Conservation (phyloP, 169 alveolate species). For the Cryptosporidium bovis region DNA sequence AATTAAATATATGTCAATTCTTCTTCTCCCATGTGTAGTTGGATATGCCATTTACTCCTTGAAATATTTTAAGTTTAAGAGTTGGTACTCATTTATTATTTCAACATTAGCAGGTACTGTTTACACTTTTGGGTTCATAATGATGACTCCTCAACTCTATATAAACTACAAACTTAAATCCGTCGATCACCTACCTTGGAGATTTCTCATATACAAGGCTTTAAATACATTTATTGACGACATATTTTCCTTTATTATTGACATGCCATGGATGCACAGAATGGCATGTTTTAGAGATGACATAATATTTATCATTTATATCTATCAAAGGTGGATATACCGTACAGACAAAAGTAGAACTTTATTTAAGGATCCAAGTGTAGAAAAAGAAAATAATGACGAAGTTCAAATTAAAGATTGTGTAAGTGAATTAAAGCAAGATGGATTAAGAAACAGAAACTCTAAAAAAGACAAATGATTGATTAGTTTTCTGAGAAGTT, state of each 20-base stretch:
- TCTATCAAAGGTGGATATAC: constrained; percentile 95
- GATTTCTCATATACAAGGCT: constrained; percentile 94
- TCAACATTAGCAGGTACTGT: constrained; percentile 93
- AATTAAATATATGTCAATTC: constrained; percentile 89
- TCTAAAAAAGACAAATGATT: neutral
- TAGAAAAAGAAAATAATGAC: neutral
- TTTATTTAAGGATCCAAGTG: neutral
- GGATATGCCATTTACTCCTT: constrained; percentile 93
- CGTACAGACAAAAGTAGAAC: constrained; percentile 81
- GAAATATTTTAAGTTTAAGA: constrained; percentile 88
- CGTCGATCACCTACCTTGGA: constrained; percentile 99
- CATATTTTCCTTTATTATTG: constrained; percentile 96
- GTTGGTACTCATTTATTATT: constrained; percentile 95
- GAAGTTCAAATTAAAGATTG: neutral
- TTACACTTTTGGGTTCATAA: constrained; percentile 92
- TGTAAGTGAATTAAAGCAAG: neutral
- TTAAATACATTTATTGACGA: constrained; percentile 98
- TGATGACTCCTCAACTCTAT: constrained; percentile 98
- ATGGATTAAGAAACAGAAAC: neutral
- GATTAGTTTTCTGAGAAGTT: neutral
- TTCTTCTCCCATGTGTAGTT: constrained; percentile 86
- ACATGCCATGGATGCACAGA: constrained; percentile 97
- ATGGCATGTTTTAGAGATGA: constrained; percentile 98
- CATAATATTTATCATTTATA: constrained; percentile 94
- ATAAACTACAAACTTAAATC: constrained; percentile 97